A percentile compares a stretch with the other conserved stretches of the same genome.
Conservation (phyloP, 345 rosid genomes). For the Chamaenerion angustifolium region DNA sequence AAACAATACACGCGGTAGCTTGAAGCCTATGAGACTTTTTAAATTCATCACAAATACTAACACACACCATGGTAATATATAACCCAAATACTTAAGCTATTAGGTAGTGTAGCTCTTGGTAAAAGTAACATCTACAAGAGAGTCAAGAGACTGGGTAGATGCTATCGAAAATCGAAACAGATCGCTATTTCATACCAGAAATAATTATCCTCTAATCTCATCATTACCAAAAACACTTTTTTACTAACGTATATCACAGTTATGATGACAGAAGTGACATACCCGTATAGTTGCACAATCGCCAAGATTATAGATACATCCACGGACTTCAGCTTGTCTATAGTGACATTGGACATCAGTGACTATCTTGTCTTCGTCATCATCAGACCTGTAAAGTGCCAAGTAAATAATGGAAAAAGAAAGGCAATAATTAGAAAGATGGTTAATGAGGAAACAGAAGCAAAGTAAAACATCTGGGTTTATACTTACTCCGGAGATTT, state of each 20-base stretch:
- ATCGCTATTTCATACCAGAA: too few species aligned
- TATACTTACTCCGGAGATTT: slow-evolving; percentile 9
- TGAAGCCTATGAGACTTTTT: too few species aligned
- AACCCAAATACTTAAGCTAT: too few species aligned
- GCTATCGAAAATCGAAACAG: too few species aligned
- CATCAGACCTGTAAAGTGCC: slow-evolving; percentile 27
- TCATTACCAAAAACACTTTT: neutral
- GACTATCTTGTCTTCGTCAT: slow-evolving; percentile 51
- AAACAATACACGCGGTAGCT: too few species aligned
- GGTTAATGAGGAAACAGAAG: slow-evolving; percentile 8
- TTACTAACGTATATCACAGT: neutral
- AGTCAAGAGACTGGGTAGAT: too few species aligned
- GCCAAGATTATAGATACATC: slow-evolving; percentile 39
- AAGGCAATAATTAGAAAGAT: slow-evolving; percentile 1
- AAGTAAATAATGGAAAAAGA: neutral
- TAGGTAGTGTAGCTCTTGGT: too few species aligned
- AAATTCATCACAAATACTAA: too few species aligned
- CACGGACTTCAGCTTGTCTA: slow-evolving; percentile 45
- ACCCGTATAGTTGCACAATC: slow-evolving; percentile 72
- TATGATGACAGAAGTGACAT: slow-evolving; percentile 14
- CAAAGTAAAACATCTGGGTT: slow-evolving; percentile 2
- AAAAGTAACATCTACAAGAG: too few species aligned
- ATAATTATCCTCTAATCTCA: too few species aligned
- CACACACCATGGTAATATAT: too few species aligned
- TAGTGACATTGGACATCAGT: slow-evolving; percentile 84